These are phyloP conservation scores for Chlorella sp. DNA, from an alignment of 139 green algal species.

Conservation along the genomic window DNA sequence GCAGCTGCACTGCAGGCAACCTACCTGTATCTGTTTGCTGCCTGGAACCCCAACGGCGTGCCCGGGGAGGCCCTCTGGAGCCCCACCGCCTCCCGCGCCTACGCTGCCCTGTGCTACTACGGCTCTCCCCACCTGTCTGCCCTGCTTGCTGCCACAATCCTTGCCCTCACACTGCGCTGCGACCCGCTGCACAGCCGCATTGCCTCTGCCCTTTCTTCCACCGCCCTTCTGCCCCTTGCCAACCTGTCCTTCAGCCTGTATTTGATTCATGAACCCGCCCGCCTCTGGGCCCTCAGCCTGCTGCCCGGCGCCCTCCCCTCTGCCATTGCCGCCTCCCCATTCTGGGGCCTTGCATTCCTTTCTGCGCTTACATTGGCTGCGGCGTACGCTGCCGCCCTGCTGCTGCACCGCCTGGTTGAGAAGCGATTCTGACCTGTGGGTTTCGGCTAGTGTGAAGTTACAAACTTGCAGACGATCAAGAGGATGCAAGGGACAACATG, in stretches of 20 bases:
- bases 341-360: background rate
- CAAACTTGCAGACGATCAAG: no score
- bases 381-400: background rate
- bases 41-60: background rate
- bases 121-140: background rate
- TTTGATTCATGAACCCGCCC: slow-evolving; percentile 1
- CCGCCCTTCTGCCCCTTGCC: background rate
- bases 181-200: slow-evolving; percentile 3
- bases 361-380: background rate
- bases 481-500: no score
- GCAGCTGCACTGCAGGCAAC: background rate
- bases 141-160: background rate
- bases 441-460: no score
- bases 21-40: background rate
- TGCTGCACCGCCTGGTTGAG: background rate
- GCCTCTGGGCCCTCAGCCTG: background rate
- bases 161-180: background rate
- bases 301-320: background rate
- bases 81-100: background rate
- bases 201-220: background rate
- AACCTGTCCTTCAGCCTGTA: slow-evolving; percentile 6
- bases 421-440: background rate
- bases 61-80: background rate
- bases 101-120: background rate
- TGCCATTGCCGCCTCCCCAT: background rate